phyloP scores from a whole-genome alignment of 2,329 filamentous ascomycete species.

The Ceratocystis colombiana region DNA sequence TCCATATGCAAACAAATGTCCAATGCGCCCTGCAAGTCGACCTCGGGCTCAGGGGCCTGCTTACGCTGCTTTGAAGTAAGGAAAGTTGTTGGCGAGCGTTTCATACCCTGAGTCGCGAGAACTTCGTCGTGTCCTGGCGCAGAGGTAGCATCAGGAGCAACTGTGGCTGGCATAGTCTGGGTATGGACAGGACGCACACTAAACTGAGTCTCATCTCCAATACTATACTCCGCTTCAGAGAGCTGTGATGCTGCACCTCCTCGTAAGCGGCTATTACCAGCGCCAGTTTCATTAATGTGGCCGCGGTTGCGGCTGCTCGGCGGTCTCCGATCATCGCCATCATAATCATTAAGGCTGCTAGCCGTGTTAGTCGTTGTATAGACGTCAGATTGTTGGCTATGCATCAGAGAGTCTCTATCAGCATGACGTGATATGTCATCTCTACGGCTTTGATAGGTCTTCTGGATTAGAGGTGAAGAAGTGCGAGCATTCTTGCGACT shows the following conservation, averaged over 20 bases:
- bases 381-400: slow-evolving; percentile 18
- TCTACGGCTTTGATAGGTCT: slow-evolving; percentile 11
- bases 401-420: not conserved
- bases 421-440: slow-evolving; percentile 1
- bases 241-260: slow-evolving; percentile 33
- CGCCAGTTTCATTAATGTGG: slow-evolving; percentile 26
- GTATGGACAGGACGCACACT: slow-evolving; percentile 35
- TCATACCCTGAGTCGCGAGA: slow-evolving; percentile 39
- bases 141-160: not conserved
- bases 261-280: slow-evolving; percentile 31
- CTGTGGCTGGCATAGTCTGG: slow-evolving; percentile 25
- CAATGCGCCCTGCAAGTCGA: slow-evolving; percentile 73
- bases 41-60: slow-evolving; percentile 42
- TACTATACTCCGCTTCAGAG: slow-evolving; percentile 40
- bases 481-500: slow-evolving; percentile 7
- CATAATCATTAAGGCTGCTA: slow-evolving; percentile 22
- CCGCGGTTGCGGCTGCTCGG: slow-evolving; percentile 32
- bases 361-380: slow-evolving; percentile 23
- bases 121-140: slow-evolving; percentile 1
- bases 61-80: slow-evolving; percentile 49
- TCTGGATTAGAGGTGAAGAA: slow-evolving; percentile 19
- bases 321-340: slow-evolving; percentile 25
- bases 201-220: slow-evolving; percentile 50
- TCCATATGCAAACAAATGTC: slow-evolving; percentile 87
- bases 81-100: slow-evolving; percentile 60